Evolutionary conservation across 805 yeast genomes (phyloP).

Genomic region (Lipomyces mesembrius): DNA sequence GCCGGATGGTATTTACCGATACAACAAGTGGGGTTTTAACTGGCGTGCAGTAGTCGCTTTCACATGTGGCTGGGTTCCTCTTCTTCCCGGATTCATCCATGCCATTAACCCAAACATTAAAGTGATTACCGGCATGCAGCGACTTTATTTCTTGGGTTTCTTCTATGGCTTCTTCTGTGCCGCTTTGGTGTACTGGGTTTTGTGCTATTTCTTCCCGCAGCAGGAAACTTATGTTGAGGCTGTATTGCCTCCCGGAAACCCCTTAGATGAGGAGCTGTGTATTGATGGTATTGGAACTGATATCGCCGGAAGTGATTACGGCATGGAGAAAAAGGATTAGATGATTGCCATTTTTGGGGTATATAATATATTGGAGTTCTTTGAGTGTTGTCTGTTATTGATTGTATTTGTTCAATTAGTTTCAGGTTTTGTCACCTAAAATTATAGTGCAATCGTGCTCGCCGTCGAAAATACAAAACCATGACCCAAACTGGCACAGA

Average conservation of each 20-base stretch:
- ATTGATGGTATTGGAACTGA: slow-evolving; percentile 6
- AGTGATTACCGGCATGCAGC: slow-evolving; percentile 22
- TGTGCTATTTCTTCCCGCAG: slow-evolving; percentile 20
- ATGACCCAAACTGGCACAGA: too few species aligned
- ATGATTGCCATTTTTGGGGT: neutral
- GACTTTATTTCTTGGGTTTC: slow-evolving; percentile 37
- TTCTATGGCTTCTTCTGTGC: slow-evolving; percentile 34
- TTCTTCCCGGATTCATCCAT: slow-evolving; percentile 29
- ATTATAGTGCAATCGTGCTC: too few species aligned
- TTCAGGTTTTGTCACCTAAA: too few species aligned
- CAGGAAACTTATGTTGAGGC: slow-evolving; percentile 17
- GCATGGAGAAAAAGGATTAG: neutral
- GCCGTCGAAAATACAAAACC: too few species aligned
- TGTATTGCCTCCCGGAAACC: slow-evolving; percentile 23
- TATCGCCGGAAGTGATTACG: neutral
- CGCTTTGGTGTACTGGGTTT: slow-evolving; percentile 19
- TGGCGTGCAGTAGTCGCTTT: slow-evolving; percentile 25
- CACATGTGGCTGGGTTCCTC: slow-evolving; percentile 28
- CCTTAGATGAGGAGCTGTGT: slow-evolving; percentile 11
- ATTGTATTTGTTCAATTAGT: neutral
- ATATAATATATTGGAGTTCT: neutral
- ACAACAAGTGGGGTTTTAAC: slow-evolving; percentile 30
- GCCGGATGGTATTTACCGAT: slow-evolving; percentile 22
- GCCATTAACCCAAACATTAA: slow-evolving; percentile 17
- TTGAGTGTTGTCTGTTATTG: neutral